Conservation (phyloP, 257 asterid species). For the Petrea volubilis region DNA sequence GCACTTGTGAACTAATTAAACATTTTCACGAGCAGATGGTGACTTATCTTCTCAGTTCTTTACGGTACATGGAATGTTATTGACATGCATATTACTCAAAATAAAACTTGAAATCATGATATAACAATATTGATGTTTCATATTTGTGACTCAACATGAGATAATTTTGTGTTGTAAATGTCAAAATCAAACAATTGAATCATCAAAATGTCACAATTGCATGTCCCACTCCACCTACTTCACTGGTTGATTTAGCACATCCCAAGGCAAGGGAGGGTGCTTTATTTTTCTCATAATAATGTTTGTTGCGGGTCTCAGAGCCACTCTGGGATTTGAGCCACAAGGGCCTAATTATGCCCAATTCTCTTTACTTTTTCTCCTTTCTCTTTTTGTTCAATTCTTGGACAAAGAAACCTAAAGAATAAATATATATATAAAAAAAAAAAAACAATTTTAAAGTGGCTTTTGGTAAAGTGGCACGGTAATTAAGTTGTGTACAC, state of each 20-base stretch:
- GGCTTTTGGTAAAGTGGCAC: background rate
- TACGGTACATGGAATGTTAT: too few species aligned
- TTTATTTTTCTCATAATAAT: background rate
- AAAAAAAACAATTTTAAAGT: background rate
- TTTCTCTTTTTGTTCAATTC: background rate
- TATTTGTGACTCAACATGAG: too few species aligned
- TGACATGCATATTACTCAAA: too few species aligned
- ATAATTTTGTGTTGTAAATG: background rate
- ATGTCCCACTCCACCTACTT: slow-evolving; percentile 4
- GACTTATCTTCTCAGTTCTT: too few species aligned
- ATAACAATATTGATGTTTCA: too few species aligned
- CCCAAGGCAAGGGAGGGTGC: too few species aligned
- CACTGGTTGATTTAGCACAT: slow-evolving; percentile 19
- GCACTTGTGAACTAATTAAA: too few species aligned
- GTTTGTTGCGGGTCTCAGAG: background rate
- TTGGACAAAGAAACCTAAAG: background rate
- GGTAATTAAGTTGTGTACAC: background rate
- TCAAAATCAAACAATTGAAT: background rate
- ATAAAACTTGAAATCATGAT: too few species aligned
- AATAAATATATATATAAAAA: background rate
- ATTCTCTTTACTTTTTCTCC: background rate
- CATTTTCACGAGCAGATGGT: too few species aligned
- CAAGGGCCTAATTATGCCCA: background rate
- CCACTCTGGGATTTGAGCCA: background rate
- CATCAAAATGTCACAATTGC: background rate